phyloP scores from a whole-genome alignment of 2,329 filamentous ascomycete species.

The Aspergillus vadensis region DNA sequence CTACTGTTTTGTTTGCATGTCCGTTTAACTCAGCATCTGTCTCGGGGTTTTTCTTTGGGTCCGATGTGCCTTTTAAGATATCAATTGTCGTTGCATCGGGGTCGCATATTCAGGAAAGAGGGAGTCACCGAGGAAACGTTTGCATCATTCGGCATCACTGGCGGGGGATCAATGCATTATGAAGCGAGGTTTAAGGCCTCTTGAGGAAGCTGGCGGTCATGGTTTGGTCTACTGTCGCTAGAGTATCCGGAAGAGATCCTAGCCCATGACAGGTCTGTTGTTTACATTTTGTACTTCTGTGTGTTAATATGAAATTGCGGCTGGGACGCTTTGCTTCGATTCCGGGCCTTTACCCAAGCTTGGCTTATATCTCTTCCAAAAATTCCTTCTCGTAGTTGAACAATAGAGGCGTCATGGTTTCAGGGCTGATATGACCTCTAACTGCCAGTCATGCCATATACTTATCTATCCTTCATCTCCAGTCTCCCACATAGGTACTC shows the following conservation, averaged over 20 bases:
- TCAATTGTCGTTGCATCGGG: constrained; percentile 16
- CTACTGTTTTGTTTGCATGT: constrained; percentile 14
- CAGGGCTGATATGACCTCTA: too few relatives aligned
- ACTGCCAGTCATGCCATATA: background rate
- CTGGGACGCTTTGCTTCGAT: constrained; percentile 22
- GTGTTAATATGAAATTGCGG: constrained; percentile 25
- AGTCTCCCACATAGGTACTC: constrained; percentile 11
- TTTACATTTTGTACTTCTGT: constrained; percentile 20
- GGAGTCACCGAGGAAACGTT: constrained; percentile 22
- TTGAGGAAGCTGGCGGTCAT: background rate
- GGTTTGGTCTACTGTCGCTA: background rate
- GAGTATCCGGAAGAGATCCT: constrained; percentile 16
- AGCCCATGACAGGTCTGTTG: constrained; percentile 15
- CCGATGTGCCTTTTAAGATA: constrained; percentile 15
- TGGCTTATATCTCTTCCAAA: background rate
- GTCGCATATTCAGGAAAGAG: constrained; percentile 21
- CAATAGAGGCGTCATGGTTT: too few relatives aligned
- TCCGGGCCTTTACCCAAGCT: background rate
- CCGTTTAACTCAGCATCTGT: constrained; percentile 15
- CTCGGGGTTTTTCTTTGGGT: constrained; percentile 17
- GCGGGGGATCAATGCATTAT: constrained; percentile 15
- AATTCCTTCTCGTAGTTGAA: background rate
- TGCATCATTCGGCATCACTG: constrained; percentile 25
- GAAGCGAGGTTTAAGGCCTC: background rate
- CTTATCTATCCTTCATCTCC: background rate